Conservation (phyloP, 768 basidiomycete species). For the Tulasnella sp. region DNA sequence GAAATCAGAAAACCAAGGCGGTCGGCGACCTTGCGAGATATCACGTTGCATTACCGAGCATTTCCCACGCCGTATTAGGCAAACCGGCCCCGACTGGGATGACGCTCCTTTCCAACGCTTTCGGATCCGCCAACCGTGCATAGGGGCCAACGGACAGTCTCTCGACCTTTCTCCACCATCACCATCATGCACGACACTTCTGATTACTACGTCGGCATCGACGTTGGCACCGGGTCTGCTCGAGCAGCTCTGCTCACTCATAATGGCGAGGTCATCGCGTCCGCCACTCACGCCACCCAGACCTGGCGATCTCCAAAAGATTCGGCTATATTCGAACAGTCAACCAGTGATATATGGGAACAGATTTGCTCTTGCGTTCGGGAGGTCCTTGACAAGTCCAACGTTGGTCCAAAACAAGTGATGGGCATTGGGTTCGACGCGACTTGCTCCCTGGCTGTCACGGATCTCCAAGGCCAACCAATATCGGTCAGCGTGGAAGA, state of each 20-base stretch:
- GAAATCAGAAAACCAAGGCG: no score
- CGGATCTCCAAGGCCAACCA: slow-evolving; percentile 58
- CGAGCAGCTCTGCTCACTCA: slow-evolving; percentile 67
- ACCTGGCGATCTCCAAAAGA: slow-evolving; percentile 78
- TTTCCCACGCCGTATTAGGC: no score
- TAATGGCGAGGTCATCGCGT: slow-evolving; percentile 60
- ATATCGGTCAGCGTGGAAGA: slow-evolving; percentile 61
- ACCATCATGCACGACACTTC: background rate
- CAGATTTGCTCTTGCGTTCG: slow-evolving; percentile 50
- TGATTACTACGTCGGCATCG: slow-evolving; percentile 33
- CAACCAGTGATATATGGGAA: slow-evolving; percentile 76
- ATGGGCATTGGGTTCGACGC: slow-evolving; percentile 92
- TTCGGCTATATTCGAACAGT: slow-evolving; percentile 94
- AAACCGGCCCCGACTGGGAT: no score
- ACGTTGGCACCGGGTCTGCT: slow-evolving; percentile 80
- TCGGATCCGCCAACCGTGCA: no score
- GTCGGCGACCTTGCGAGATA: no score
- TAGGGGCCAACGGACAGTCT: no score
- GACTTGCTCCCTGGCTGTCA: slow-evolving; percentile 89
- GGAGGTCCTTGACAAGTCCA: slow-evolving; percentile 40
- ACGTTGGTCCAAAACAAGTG: slow-evolving; percentile 44
- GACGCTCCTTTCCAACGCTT: no score
- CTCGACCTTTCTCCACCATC: background rate
- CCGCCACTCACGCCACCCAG: slow-evolving; percentile 65
- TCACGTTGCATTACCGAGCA: no score